Conservation (phyloP, 768 basidiomycete genomes). For the Pleurotus djamor region DNA sequence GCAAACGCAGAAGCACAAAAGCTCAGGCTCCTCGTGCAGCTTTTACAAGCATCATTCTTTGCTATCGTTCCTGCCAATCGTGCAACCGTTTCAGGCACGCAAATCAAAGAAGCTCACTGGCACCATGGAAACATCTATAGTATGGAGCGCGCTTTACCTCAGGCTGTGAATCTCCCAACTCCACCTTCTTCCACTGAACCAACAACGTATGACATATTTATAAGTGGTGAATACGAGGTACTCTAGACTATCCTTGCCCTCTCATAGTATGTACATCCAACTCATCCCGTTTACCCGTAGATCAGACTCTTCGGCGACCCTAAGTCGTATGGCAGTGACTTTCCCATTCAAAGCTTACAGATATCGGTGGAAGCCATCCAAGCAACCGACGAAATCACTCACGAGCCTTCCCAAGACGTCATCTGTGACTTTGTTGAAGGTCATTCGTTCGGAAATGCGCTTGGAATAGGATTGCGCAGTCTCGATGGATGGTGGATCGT, state of each 20-base stretch:
- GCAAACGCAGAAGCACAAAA: conserved; percentile 2
- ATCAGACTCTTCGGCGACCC: conserved; percentile 87
- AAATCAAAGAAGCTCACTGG: conserved; percentile 45
- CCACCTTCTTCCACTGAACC: conserved; percentile 36
- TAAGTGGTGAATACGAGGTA: conserved; percentile 87
- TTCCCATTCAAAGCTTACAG: conserved; percentile 57
- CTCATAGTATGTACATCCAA: background rate
- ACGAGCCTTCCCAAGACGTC: conserved; percentile 51
- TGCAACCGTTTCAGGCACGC: background rate
- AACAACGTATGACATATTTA: conserved; percentile 63
- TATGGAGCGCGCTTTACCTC: conserved; percentile 50
- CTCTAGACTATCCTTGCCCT: background rate
- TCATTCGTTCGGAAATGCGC: conserved; percentile 65
- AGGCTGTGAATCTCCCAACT: conserved; percentile 46
- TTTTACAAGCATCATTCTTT: conserved; percentile 77
- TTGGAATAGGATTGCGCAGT: conserved; percentile 65
- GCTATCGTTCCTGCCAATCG: conserved; percentile 45
- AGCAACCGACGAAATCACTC: conserved; percentile 25
- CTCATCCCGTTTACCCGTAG: conserved; percentile 28
- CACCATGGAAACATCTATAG: conserved; percentile 86
- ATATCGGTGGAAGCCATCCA: conserved; percentile 43
- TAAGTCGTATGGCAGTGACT: conserved; percentile 27
- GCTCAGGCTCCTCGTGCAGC: conserved; percentile 55
- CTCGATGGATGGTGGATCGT: conserved; percentile 57
- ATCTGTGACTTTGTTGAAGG: conserved; percentile 73